Evolutionary conservation across 768 basidiomycete genomes (phyloP).

Genomic region (Russula sp.): DNA sequence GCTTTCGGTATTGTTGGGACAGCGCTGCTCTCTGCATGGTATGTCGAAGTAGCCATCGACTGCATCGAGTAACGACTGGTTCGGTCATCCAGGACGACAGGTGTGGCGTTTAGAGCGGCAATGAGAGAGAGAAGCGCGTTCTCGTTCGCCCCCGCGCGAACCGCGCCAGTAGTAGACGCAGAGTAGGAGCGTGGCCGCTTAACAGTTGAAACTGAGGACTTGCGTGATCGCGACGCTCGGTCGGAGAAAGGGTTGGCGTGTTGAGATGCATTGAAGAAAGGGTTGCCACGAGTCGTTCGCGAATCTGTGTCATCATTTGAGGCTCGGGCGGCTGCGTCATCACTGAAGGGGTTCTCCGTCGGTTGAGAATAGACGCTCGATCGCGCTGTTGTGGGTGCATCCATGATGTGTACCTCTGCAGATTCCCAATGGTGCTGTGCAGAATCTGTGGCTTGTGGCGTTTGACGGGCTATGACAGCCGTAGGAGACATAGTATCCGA

Average conservation of each 20-base stretch:
- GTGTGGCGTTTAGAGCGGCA: conserved; percentile 16
- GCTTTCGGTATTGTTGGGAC: conserved; percentile 16
- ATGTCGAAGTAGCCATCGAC: conserved; percentile 7
- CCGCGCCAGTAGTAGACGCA: conserved; percentile 2
- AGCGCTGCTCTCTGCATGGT: not conserved
- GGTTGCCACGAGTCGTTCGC: conserved; percentile 11
- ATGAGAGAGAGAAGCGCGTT: conserved; percentile 20
- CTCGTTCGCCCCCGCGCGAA: conserved; percentile 3
- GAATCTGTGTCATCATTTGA: not conserved
- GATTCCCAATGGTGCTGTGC: conserved; percentile 23
- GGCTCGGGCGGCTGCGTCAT: conserved; percentile 2
- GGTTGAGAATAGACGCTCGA: not conserved
- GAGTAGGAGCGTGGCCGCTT: conserved; percentile 16
- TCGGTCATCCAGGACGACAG: not conserved
- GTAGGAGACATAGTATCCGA: conserved; percentile 20
- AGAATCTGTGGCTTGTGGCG: conserved; percentile 18
- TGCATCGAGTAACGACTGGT: conserved; percentile 3
- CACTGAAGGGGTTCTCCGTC: conserved; percentile 16
- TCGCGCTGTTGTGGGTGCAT: not conserved
- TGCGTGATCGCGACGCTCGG: conserved; percentile 12
- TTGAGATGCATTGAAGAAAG: conserved; percentile 22
- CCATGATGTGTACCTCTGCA: conserved; percentile 23
- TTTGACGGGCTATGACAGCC: conserved; percentile 17
- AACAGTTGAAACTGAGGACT: conserved; percentile 17
- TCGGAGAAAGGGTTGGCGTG: conserved; percentile 22